phyloP scores from a whole-genome alignment of 1,284 basidiomycete species.

The Ceratobasidium sp. region DNA sequence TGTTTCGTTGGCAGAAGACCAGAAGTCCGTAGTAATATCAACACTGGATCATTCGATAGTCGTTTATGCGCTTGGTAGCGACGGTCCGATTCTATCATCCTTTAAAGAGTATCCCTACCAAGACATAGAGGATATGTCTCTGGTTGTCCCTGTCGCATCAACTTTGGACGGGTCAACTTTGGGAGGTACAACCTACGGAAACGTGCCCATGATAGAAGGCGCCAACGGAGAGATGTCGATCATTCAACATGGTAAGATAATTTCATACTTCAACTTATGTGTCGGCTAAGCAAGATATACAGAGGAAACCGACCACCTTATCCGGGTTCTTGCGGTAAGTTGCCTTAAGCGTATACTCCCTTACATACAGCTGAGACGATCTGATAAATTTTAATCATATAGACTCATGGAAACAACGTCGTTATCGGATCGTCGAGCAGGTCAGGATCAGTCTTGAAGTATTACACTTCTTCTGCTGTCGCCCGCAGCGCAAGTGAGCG shows the following conservation, averaged over 20 bases:
- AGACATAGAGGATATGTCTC: neutral
- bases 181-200: neutral
- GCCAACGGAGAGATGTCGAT: neutral
- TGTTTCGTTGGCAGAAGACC: neutral
- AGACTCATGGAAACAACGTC: neutral
- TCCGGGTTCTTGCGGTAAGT: neutral
- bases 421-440: neutral
- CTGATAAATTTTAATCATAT: neutral
- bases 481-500: too few relatives aligned
- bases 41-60: slow-evolving; percentile 2
- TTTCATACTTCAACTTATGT: neutral
- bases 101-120: neutral
- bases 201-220: neutral
- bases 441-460: neutral
- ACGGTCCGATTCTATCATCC: neutral
- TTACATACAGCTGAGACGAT: neutral
- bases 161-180: neutral
- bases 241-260: slow-evolving; percentile 3
- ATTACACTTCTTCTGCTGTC: neutral
- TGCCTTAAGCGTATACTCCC: too few relatives aligned
- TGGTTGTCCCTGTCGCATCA: neutral
- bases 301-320: neutral
- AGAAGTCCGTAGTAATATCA: neutral
- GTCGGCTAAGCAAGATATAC: too few relatives aligned
- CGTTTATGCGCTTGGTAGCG: neutral